Percentiles rank a stretch among this genome's conserved stretches.
Evolutionary conservation across 2,329 filamentous ascomycete genomes (phyloP).

Genomic region (Cladobotryum mycophilum): DNA sequence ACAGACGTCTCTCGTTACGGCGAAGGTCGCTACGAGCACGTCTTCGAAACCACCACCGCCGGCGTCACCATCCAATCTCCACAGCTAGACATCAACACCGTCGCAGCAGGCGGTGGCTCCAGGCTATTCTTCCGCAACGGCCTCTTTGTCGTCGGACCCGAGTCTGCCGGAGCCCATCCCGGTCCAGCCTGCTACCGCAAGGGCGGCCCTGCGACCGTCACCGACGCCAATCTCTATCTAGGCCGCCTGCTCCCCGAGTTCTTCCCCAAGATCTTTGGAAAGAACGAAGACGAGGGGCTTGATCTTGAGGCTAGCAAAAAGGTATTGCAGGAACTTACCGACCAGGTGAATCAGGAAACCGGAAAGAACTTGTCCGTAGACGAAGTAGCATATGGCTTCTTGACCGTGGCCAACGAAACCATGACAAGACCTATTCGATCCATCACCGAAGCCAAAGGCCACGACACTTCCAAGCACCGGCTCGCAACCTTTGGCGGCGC

Average conservation of each 20-base stretch:
- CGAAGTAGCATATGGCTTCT: conserved; percentile 82
- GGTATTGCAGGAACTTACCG: conserved; percentile 68
- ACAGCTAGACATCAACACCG: conserved; percentile 90
- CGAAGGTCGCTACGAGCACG: conserved; percentile 80
- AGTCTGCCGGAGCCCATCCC: conserved; percentile 82
- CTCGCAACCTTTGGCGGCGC: conserved; percentile 89
- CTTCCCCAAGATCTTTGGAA: conserved; percentile 92
- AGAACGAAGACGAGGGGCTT: conserved; percentile 75
- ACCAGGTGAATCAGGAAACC: conserved; percentile 71
- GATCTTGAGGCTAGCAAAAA: conserved; percentile 70
- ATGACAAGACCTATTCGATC: conserved; percentile 89
- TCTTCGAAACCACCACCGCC: conserved; percentile 89
- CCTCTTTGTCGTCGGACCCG: conserved; percentile 83
- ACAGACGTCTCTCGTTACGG: conserved; percentile 88
- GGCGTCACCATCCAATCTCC: conserved; percentile 92
- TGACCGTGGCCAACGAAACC: conserved; percentile 84
- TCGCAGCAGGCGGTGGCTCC: conserved; percentile 83
- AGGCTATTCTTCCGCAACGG: conserved; percentile 83
- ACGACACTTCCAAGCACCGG: conserved; percentile 85
- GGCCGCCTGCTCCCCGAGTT: conserved; percentile 82
- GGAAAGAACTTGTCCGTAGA: conserved; percentile 68
- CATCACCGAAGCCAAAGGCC: conserved; percentile 85
- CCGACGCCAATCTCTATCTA: conserved; percentile 82
- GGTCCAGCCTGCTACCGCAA: conserved; percentile 90
- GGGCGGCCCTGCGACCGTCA: conserved; percentile 84